phyloP scores from a whole-genome alignment of 208 protist species.

The Leishmania gerbilli region DNA sequence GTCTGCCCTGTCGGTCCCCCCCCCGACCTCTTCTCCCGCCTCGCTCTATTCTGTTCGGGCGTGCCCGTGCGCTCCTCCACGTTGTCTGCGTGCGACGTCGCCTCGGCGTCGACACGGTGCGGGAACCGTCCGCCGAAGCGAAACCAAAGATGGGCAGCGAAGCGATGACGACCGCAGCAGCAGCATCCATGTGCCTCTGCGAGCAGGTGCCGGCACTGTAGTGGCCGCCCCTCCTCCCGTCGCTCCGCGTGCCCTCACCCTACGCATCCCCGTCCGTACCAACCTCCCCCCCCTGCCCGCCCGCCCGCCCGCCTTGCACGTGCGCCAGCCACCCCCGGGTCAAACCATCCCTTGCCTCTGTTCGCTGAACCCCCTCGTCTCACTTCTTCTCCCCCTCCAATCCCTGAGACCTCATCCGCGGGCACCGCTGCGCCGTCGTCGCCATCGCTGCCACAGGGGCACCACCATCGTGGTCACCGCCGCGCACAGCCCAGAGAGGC shows the following conservation, averaged over 20 bases:
- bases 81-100: too few relatives aligned
- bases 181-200: neutral
- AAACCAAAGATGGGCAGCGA: neutral
- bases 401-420: neutral
- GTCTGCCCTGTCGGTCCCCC: too few relatives aligned
- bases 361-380: neutral
- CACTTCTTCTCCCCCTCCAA: neutral
- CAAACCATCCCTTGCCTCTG: neutral
- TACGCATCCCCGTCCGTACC: neutral
- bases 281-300: too few relatives aligned
- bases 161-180: neutral
- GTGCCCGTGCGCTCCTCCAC: neutral
- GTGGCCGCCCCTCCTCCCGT: neutral
- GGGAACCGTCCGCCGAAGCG: too few relatives aligned
- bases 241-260: neutral
- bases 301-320: neutral
- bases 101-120: too few relatives aligned
- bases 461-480: neutral
- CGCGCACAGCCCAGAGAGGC: constrained; percentile 10
- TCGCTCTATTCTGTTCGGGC: neutral
- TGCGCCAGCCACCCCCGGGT: neutral
- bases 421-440: neutral
- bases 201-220: neutral
- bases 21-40: neutral
- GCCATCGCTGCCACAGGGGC: neutral